Evolutionary conservation across 768 basidiomycete genomes (phyloP), one percentile per base, ranked within the genome.

Genomic region (Tremella fuciformis): DNA sequence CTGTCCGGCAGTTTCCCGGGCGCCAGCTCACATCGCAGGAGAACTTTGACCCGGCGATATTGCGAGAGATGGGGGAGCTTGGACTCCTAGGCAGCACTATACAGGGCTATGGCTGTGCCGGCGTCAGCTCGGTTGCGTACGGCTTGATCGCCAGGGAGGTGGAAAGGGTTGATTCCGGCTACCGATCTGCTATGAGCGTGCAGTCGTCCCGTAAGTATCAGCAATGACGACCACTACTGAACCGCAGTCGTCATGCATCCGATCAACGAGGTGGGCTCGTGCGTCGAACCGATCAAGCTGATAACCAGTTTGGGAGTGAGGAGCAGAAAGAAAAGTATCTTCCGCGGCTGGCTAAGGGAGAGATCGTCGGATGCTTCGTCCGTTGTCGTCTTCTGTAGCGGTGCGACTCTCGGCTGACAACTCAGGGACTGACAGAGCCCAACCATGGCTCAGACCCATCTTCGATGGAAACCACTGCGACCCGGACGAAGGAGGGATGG

Each of bases 381-480:
- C 59, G 88, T 82, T 58, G 11, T 39, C 19, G 1, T 25, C 19
- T 18, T 44, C 16, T 2, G 7, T 47, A 48, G 11, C 7, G 37
- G 2, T 19, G n/a, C 1, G 21, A 19, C 11, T 39, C 22, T 29
- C 22, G 19, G 48, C 53, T 61, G 15, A 57, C 49, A 25, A 25
- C 51, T 13, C 51, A 94, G 92, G 92, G 93, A 25, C 79, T 97
- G 42, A 97, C 94, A 0, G 94, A 98, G 78, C 90, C 94, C 0
- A 91, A 97, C 66, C 91, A 96, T 71, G 94, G 94, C 21, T 97
- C 93, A 1, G 94, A 98, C 69, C 93, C 93, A 15, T 87, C 86
- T n/a, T 85, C 87, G n/a, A 97, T 98, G 94, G 89, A 93, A 70
- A 96, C 94, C 0, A 86, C 83, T 24, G 94, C 91, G 11, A 84